These are phyloP conservation scores for Acanthamoeba castellanii DNA, from an alignment of 208 protist genomes.

Conservation along the genomic window DNA sequence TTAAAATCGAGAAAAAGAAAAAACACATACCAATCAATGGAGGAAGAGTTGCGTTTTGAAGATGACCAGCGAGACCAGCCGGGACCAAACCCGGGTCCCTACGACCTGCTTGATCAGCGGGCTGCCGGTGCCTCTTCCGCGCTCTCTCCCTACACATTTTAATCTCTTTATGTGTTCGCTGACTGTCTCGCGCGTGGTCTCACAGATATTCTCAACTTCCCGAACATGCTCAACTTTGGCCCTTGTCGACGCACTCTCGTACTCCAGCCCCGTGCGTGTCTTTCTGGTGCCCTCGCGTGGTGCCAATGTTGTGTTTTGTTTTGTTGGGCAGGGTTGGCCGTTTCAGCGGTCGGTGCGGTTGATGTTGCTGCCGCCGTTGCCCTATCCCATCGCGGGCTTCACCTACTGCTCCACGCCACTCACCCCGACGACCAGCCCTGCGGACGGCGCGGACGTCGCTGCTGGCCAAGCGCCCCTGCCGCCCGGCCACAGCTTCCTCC, in stretches of 20 bases:
- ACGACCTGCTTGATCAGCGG: neutral
- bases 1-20: too few species aligned
- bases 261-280: neutral
- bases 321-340: neutral
- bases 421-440: neutral
- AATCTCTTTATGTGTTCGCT: neutral
- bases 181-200: neutral
- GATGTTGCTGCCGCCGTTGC: conserved; percentile 20
- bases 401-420: neutral
- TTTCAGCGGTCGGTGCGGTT: neutral
- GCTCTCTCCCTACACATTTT: neutral
- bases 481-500: conserved; percentile 5
- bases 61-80: neutral
- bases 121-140: neutral
- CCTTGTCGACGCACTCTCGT: neutral
- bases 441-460: neutral
- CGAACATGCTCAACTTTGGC: neutral
- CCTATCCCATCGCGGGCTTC: conserved; percentile 8
- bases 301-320: too few species aligned
- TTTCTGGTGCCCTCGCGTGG: neutral
- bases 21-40: neutral
- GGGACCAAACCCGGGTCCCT: neutral
- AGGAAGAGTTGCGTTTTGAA: neutral
- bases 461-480: neutral
- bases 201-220: neutral